These are phyloP conservation scores for Chiua virens DNA, from an alignment of 768 basidiomycete genomes.

Conservation along the genomic window DNA sequence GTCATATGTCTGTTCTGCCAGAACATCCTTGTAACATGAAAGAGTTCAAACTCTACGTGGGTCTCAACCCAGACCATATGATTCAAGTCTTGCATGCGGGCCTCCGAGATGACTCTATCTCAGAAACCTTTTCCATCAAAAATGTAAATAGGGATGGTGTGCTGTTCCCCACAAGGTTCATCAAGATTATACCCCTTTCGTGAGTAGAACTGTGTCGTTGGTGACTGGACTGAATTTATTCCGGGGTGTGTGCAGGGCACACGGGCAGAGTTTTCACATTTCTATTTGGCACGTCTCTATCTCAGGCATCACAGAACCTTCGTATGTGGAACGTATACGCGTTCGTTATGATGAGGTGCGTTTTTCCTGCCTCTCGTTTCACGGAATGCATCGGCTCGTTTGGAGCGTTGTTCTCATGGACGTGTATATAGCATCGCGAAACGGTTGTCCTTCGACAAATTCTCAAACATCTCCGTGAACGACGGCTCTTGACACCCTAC, in stretches of 20 bases:
- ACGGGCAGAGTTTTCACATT: slow-evolving; percentile 70
- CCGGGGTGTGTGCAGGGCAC: slow-evolving; percentile 46
- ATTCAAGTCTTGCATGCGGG: slow-evolving; percentile 61
- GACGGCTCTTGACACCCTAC: slow-evolving; percentile 67
- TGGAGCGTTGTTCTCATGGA: neutral
- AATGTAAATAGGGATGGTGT: slow-evolving; percentile 58
- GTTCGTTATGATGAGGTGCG: slow-evolving; percentile 63
- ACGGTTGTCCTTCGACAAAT: slow-evolving; percentile 57
- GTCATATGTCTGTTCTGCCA: slow-evolving; percentile 28
- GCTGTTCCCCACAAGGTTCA: slow-evolving; percentile 60
- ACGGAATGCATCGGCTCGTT: neutral
- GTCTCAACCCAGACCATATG: slow-evolving; percentile 63
- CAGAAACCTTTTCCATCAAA: slow-evolving; percentile 63
- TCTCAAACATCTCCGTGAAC: slow-evolving; percentile 63
- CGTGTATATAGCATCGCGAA: slow-evolving; percentile 57
- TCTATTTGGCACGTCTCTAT: slow-evolving; percentile 78
- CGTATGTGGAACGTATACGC: slow-evolving; percentile 55
- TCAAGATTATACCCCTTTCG: slow-evolving; percentile 78
- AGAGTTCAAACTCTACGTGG: slow-evolving; percentile 73
- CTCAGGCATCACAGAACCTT: slow-evolving; percentile 55
- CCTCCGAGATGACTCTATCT: slow-evolving; percentile 62
- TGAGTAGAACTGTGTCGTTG: slow-evolving; percentile 35
- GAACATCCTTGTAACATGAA: slow-evolving; percentile 87
- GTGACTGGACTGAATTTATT: neutral
- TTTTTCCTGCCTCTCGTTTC: neutral